Evolutionary conservation across 75 land plant genomes (phyloP).

Genomic region (Sequoiadendron giganteum): DNA sequence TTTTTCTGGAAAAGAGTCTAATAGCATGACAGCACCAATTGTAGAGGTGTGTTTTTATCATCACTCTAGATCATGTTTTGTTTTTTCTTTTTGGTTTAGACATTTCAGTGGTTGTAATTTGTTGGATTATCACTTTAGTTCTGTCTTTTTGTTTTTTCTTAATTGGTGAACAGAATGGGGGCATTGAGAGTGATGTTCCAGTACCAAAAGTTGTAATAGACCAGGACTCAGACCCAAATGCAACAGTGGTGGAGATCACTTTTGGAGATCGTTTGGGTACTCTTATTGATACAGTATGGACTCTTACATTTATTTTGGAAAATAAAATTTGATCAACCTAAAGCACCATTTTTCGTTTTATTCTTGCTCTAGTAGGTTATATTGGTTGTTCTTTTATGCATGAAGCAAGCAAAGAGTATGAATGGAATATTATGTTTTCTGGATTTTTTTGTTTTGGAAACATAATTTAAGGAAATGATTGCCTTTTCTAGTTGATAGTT

Average conservation of each 20-base stretch:
- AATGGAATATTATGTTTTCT: neutral
- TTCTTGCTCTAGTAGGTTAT: neutral
- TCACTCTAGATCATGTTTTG: neutral
- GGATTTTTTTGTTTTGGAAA: neutral
- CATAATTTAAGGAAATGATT: neutral
- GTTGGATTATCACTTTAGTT: neutral
- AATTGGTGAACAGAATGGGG: neutral
- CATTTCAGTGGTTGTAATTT: neutral
- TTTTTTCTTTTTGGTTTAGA: neutral
- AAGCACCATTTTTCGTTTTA: neutral
- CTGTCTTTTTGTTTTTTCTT: neutral
- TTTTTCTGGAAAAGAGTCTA: neutral
- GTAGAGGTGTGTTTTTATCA: conserved; percentile 5
- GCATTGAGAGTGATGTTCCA: conserved; percentile 37
- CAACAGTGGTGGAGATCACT: conserved; percentile 90
- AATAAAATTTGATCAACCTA: neutral
- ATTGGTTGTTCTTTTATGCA: neutral
- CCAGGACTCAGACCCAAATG: conserved; percentile 87
- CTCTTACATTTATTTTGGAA: neutral
- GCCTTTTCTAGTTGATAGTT: neutral
- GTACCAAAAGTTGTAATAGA: conserved; percentile 87
- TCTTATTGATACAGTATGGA: conserved; percentile 69
- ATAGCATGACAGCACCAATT: neutral
- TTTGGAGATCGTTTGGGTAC: conserved; percentile 97
- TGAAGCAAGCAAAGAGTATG: neutral